A percentile compares a stretch with the other conserved stretches of the same genome.
Evolutionary conservation across 352 stramenopile species (phyloP).

Genomic region (Globisporangium camurandrum): DNA sequence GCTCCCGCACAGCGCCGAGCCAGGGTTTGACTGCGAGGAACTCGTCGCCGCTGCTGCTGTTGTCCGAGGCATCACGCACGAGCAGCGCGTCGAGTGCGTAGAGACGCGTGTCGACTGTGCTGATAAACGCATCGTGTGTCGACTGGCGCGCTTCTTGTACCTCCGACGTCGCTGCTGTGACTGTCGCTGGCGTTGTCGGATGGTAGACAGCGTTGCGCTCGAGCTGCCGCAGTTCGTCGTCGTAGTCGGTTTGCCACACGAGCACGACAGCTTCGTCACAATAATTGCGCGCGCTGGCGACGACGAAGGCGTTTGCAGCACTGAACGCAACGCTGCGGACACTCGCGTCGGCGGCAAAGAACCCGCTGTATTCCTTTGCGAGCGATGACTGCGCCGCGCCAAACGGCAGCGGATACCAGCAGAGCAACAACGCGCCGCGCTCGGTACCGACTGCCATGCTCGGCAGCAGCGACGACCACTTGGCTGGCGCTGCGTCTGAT

Average conservation of each 20-base stretch:
- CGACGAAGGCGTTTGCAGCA: slow-evolving; percentile 41
- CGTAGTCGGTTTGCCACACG: slow-evolving; percentile 72
- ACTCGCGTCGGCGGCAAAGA: slow-evolving; percentile 27
- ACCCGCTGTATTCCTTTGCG: slow-evolving; percentile 51
- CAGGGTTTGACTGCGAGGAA: slow-evolving; percentile 57
- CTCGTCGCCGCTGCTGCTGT: slow-evolving; percentile 32
- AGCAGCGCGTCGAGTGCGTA: slow-evolving; percentile 5
- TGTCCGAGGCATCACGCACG: slow-evolving; percentile 1
- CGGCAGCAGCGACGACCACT: slow-evolving; percentile 42
- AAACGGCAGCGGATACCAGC: slow-evolving; percentile 56
- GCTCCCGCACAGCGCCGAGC: slow-evolving; percentile 47
- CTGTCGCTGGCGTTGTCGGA: too few species aligned
- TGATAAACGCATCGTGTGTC: neutral
- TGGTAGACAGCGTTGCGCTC: slow-evolving; percentile 9
- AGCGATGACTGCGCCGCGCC: slow-evolving; percentile 24
- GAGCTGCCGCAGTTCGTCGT: slow-evolving; percentile 49
- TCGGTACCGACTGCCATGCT: slow-evolving; percentile 39
- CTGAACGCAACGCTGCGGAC: slow-evolving; percentile 49
- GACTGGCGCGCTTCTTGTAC: neutral
- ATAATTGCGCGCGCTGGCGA: slow-evolving; percentile 33
- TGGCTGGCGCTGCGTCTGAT: neutral
- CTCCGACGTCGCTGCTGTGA: too few species aligned
- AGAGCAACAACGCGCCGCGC: slow-evolving; percentile 46
- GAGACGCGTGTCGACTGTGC: slow-evolving; percentile 6
- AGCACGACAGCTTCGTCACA: slow-evolving; percentile 31